Base-by-base conservation (phyloP, 345 rosid species). In the Camelina hispida region DNA sequence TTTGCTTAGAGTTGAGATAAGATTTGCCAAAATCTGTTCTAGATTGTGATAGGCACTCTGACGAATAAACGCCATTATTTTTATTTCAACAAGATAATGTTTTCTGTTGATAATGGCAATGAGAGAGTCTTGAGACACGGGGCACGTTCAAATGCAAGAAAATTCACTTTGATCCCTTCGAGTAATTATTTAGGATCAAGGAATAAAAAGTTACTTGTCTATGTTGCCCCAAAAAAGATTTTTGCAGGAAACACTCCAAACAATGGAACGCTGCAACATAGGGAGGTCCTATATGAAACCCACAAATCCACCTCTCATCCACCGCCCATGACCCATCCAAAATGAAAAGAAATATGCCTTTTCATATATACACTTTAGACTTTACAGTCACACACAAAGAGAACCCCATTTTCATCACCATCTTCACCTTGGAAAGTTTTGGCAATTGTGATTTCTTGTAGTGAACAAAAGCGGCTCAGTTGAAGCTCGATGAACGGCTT, bases 401-500 rank as follows among this genome's bases (percentile, higher is more conserved):
- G 20, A 53, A 30, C 11, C 7, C 7, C 28, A 7, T 60, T 71
- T 22, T 18, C 67, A 64, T 77, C 40, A 69, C 75, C 20, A 23
- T 69, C 56, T 61, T 25, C 48, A 55, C 43, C 14, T 74, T 28
- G 28, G 10, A 6, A 23, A 67, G 68, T 59, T 25, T 66, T 59
- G 73, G 62, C 28, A 42, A 7, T 15, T 59, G 54, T 48, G 69
- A 20, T 30, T 68, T 68, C 70, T 54, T 62, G 63, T 75, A 50
- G 7, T 28, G 8, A 35, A 51, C 10, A 25, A 12, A 25, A 40
- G 5, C 20, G 44, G 35, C 62, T 72, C 74, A 91, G 75, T 91
- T 93, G 4, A 94, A 90, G 87, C 93, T 94, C 6, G 98, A 85
- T 16, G 96, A 84, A 32, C 88, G 87, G 81, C 96, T 94, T 86